Evolutionary conservation across 1,284 basidiomycete species (phyloP), one percentile per base, ranked within the genome.

Genomic region (Psilocybe mexicana): DNA sequence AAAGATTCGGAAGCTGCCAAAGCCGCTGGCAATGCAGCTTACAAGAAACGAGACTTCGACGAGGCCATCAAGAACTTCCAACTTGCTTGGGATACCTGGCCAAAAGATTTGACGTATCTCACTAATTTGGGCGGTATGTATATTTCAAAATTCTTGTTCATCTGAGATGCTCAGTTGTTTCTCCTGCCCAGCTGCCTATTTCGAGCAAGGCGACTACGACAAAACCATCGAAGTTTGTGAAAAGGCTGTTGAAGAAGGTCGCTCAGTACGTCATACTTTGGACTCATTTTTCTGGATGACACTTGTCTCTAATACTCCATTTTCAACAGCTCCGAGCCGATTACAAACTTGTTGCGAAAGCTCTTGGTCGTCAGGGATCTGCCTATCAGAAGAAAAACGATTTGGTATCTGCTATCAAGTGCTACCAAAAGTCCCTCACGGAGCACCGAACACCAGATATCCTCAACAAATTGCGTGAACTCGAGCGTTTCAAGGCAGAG

Each of bases 361-460:
- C 96, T 0, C 87, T 93, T 59, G 96, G 93, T 10, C 92, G 97
- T 43, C 89, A 92, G 58, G 97, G 96, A 10, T 86, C 87, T 6
- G 86, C 96, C 0, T 94, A 96, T 76, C 76, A 84, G 57, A 93
- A 92, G 76, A 92, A 93, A 72, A 85, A 79, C 55, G 93, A 99
- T 72, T 75, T 91, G 25, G 70, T 74, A 6, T 82, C 84, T 47
- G 96, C 96, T 11, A 88, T 96, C 82, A 94, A 93, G 73, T 94
- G 84, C 79, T 96, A 84, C 77, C 80, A 92, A 67, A 96, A 96
- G 75, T 95, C 93, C 6, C 83, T 99, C 52, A 92, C 95, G 3
- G 97, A 99, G 75, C 97, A 99, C 75, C 93, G 97, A 59, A 98
- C 96, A 5, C 91, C 97, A 12, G 92, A 96, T 67, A 82, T 96